Evolutionary conservation across 306 rosid genomes (phyloP).

Genomic region (Carpinus fangiana): DNA sequence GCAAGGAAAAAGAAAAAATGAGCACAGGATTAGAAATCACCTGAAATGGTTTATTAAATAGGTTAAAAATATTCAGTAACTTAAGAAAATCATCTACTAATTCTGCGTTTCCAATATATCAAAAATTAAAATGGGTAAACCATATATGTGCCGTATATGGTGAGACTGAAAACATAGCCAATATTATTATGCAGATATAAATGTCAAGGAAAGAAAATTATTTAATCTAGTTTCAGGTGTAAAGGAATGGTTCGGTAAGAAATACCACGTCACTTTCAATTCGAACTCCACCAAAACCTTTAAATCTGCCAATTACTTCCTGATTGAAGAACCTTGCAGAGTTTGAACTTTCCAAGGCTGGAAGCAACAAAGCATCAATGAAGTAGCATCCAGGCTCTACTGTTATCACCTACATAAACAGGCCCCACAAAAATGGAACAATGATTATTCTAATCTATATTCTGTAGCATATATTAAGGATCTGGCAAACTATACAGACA

Average conservation of each 20-base stretch:
- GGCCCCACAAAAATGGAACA: constrained; percentile 4
- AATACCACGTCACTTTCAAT: constrained; percentile 88
- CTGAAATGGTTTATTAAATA: not conserved
- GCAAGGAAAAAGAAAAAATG: not conserved
- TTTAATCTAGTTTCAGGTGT: not conserved
- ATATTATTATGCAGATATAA: not conserved
- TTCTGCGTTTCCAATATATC: not conserved
- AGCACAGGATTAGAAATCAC: not conserved
- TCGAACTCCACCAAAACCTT: constrained; percentile 81
- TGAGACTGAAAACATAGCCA: not conserved
- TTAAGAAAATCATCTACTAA: constrained; percentile 11
- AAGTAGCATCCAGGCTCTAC: constrained; percentile 99
- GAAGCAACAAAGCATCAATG: constrained; percentile 71
- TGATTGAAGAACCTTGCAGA: constrained; percentile 68
- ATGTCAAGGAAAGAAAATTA: not conserved
- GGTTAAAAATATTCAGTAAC: not conserved
- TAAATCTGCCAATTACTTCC: constrained; percentile 54
- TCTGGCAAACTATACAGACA: not conserved
- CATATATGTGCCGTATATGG: not conserved
- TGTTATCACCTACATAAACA: constrained; percentile 66
- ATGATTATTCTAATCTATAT: not conserved
- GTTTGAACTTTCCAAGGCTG: constrained; percentile 60
- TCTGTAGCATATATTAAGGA: constrained; percentile 13
- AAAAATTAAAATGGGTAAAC: not conserved
- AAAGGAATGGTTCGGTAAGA: constrained; percentile 23